phyloP scores from a whole-genome alignment of 164 flowering plant species.

The Sextonia rubra region DNA sequence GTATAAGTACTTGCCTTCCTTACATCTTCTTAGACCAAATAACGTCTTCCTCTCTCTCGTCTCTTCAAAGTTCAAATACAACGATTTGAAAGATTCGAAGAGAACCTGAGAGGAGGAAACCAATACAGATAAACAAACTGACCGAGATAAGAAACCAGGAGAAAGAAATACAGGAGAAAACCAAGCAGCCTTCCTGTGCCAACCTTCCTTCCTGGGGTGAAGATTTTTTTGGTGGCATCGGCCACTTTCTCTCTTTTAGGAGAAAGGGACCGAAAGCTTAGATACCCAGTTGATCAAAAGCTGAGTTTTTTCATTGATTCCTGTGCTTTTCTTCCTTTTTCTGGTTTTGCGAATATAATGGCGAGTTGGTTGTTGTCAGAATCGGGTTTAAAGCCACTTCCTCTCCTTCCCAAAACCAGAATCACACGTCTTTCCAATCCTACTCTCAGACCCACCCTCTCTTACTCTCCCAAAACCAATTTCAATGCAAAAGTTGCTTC shows the following conservation, averaged over 20 bases:
- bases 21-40: too few relatives aligned
- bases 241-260: neutral
- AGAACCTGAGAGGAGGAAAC: too few relatives aligned
- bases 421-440: neutral
- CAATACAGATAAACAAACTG: too few relatives aligned
- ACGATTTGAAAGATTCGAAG: too few relatives aligned
- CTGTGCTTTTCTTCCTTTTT: neutral
- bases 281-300: neutral
- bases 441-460: neutral
- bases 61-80: too few relatives aligned
- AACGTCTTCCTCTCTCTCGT: too few relatives aligned
- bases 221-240: neutral
- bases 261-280: neutral
- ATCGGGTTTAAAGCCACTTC: constrained; percentile 40
- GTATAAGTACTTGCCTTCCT: too few relatives aligned
- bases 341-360: neutral
- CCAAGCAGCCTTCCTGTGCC: too few relatives aligned
- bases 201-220: neutral
- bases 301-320: neutral
- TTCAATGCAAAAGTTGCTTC: neutral
- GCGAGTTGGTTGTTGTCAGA: constrained; percentile 20
- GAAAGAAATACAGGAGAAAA: too few relatives aligned
- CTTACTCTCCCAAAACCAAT: constrained; percentile 3
- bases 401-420: constrained; percentile 4
- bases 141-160: too few relatives aligned